Base-by-base conservation (phyloP, 2,329 filamentous ascomycete genomes). In the Dactylellina drechsleri region DNA sequence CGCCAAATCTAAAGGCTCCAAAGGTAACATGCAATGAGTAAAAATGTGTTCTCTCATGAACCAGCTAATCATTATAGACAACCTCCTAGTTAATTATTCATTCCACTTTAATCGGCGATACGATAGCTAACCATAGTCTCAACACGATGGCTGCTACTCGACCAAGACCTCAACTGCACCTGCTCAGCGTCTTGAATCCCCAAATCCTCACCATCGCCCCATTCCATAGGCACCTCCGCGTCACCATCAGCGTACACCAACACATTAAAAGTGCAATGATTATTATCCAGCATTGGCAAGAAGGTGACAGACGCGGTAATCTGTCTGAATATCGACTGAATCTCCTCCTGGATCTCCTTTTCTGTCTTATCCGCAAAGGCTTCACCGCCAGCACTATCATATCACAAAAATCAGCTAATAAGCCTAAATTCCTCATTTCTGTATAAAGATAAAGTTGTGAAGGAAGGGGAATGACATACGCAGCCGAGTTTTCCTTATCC, bases 241-340 rank as follows among this genome's bases (percentile, higher is more conserved):
- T 98, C 93, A 16, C 93, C 93, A 81, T 99, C 94, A 61, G 95
- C 95, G 81, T 99, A 99, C 2, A 99, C 95, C 47, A 99, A 87
- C 56, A 99, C 94, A 81, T 99, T 99, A 86, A 99, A 99, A 10
- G 95, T 98, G 85, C 94, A 99, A 23, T 62, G 58, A 82, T 97
- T 92, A 47, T 93, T 93, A 76, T 92, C 89, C 4, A 99, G 87
- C 84, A 98, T 93, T 0, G 95, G 95, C 12, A 99, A 85, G 82
- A 99, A 99, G 0, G 95, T 98, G 65, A 99, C 95, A 0, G 92
- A 97, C 0, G 95, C 95, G 0, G 95, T 99, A 82, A 99, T 98
- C 81, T 99, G 95, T 56, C 95, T 90, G 85, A 99, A 99, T 77
- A 99, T 92, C 57, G 93, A 92, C 79, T 96, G 93, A 78, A 99